Evolutionary conservation across 257 asterid species (phyloP).

Genomic region (Ilex aquifolium): DNA sequence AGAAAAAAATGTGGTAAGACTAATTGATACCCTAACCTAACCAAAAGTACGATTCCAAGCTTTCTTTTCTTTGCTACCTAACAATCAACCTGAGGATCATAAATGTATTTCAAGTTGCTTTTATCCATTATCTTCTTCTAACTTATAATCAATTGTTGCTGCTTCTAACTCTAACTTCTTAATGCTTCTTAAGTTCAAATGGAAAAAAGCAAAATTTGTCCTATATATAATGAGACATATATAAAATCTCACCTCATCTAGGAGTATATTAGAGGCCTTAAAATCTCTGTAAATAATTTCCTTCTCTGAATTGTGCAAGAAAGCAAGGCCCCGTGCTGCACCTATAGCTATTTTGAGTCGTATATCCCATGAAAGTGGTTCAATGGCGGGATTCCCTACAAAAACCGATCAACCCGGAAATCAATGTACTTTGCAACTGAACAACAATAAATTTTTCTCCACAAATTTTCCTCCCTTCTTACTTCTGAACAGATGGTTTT

Average conservation of each 20-base stretch:
- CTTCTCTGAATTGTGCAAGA: slow-evolving; percentile 43
- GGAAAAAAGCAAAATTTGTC: background rate
- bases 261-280: slow-evolving; percentile 59
- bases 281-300: slow-evolving; percentile 52
- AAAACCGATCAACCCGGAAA: slow-evolving; percentile 5
- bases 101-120: background rate
- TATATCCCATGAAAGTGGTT: slow-evolving; percentile 45
- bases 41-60: no score
- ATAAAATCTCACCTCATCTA: slow-evolving; percentile 41
- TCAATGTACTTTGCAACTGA: no score
- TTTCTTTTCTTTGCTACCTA: no score
- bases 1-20: no score
- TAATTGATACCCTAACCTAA: no score
- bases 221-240: background rate
- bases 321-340: slow-evolving; percentile 51
- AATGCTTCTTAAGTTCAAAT: no score
- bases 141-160: no score
- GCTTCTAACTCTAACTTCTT: no score
- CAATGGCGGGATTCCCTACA: slow-evolving; percentile 32
- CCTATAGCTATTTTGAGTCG: slow-evolving; percentile 49
- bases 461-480: slow-evolving; percentile 9
- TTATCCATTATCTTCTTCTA: no score
- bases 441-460: background rate
- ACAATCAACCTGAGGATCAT: no score
- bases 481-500: slow-evolving; percentile 59